Evolutionary conservation across 345 rosid genomes (phyloP), one percentile per base, ranked within the genome.

Genomic region (Salix udensis): DNA sequence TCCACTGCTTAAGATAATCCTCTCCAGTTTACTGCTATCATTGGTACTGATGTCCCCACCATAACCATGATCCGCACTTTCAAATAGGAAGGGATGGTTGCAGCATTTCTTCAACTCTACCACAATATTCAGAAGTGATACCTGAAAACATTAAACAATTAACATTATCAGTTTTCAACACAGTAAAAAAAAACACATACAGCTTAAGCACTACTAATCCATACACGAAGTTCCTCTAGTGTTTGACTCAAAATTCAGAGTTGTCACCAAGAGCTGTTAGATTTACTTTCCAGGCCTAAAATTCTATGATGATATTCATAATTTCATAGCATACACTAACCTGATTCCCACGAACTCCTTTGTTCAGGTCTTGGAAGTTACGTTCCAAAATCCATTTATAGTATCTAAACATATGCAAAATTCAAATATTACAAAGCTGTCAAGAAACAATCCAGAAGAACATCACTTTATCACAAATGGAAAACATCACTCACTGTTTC

Each of bases 311-410:
- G 12, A 58, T 16, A 39, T 71, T 55, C 15, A n/a, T 16, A 48
- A 65, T 18, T 18, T n/a, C 28, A 52, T 65, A n/a, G 36, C 11
- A 83, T 69, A 78, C 44, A 61, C 83, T 76, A 72, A 91, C 99
- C 98, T 96, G 99, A 87, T 96, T 96, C 64, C 99, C 98, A 72
- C 99, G 99, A 78, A 96, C 99, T 78, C 99, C 99, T 83, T 94
- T 96, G 84, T 96, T 96, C 79, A 96, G 85, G 80, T 96, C 99
- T 75, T 92, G 98, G 81, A 96, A 96, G 84, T 96, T 96, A 86
- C 99, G 93, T 83, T 96, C 99, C 76, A 96, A 78, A 82, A 96
- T 96, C 99, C 99, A 96, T 87, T 92, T 96, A 79, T 96, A 96
- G 84, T 96, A 96, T 86, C 99, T 96, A 84, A 31, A 69, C 48